Evolutionary conservation across 768 basidiomycete genomes (phyloP), one percentile per base, ranked within the genome.

Genomic region (Podaxis mareebaensis): DNA sequence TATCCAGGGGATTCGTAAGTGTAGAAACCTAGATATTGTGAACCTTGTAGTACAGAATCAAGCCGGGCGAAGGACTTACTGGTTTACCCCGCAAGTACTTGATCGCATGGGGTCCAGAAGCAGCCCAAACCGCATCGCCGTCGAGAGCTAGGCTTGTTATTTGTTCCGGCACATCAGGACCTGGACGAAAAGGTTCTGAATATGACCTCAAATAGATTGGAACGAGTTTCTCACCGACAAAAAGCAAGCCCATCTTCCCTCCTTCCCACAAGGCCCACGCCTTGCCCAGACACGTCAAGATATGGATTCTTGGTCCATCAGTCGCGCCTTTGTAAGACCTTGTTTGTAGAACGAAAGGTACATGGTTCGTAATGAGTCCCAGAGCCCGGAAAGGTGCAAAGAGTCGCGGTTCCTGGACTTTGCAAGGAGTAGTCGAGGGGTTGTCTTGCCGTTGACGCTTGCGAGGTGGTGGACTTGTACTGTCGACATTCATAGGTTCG

Each of bases 201-300:
- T 26, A 40, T 40, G 17, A 13, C 54, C 58, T 24, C 13, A 1
- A 39, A 51, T 54, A 13, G n/a, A 26, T n/a, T 17, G 44, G 58
- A 59, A 44, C 36, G 62, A 72, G 63, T 65, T 70, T 84, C 93
- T 78, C 75, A 93, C 96, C 94, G 64, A 96, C 95, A 72, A 99
- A 99, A 40, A 98, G 81, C 61, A 99, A 76, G 36, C 81, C 83
- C 93, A 99, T 95, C 76, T 90, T 95, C 28, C 88, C 92, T 22
- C 94, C 96, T 68, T 97, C 95, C 96, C 96, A 99, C 70, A 97
- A 79, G 17, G 95, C 92, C 96, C 96, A 99, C 67, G 92, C 86
- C 63, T 80, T 85, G 5, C 96, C 96, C 7, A 98, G 76, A 69
- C 92, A 95, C 11, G 94, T 96, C 38, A 97, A 75, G 48, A 99